Conservation (phyloP, 306 rosid genomes). For the Fragaria vesca region DNA sequence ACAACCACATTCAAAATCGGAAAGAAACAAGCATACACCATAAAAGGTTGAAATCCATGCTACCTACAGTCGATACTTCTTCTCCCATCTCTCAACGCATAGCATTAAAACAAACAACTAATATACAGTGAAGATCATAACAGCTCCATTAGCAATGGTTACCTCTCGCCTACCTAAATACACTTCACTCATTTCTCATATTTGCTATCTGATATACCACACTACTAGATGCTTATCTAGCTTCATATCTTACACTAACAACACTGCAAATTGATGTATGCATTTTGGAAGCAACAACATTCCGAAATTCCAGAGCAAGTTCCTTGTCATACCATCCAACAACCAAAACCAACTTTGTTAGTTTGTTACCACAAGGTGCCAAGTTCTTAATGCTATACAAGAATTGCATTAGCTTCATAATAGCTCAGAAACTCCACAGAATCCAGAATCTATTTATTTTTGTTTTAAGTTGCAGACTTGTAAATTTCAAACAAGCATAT, state of each 20-base stretch:
- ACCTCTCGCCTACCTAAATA: not conserved
- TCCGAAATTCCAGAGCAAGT: constrained; percentile 2
- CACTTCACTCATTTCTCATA: not conserved
- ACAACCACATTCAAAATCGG: not conserved
- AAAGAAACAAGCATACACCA: not conserved
- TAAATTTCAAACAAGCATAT: not conserved
- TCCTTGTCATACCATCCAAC: not conserved
- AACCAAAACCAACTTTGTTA: constrained; percentile 4
- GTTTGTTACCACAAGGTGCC: not conserved
- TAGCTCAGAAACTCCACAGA: not conserved
- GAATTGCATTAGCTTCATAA: not conserved
- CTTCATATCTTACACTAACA: not conserved
- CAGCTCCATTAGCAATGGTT: not conserved
- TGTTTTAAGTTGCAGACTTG: not conserved
- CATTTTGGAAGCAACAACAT: not conserved
- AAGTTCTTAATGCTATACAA: not conserved
- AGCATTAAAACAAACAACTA: not conserved
- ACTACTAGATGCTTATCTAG: not conserved
- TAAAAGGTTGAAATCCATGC: not conserved
- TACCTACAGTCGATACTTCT: not conserved
- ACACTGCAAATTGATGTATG: not conserved
- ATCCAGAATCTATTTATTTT: not conserved
- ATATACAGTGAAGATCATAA: not conserved
- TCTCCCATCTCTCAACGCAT: not conserved
- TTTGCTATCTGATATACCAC: not conserved